A percentile compares a stretch with the other conserved stretches of the same genome.
Conservation (phyloP, 2,329 filamentous ascomycete species). For the Trichoderma atroviride region DNA sequence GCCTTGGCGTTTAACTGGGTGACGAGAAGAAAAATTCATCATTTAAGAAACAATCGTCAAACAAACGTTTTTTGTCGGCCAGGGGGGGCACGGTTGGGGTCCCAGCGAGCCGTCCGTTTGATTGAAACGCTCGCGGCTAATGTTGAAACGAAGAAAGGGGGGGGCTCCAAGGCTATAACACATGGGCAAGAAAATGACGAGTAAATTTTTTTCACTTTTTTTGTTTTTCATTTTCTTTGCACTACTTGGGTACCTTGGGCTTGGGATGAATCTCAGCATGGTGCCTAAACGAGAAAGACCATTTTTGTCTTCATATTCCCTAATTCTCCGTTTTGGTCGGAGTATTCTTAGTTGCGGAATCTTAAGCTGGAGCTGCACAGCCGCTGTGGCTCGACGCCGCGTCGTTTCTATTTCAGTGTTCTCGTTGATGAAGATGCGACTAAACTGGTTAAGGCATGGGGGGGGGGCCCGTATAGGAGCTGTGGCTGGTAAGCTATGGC, state of each 20-base stretch:
- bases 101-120: neutral
- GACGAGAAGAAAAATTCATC: neutral
- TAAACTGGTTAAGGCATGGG: neutral
- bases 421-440: neutral
- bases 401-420: slow-evolving; percentile 1
- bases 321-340: neutral
- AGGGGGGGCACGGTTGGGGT: neutral
- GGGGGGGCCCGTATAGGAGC: neutral
- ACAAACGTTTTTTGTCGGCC: neutral
- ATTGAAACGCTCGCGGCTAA: slow-evolving; percentile 18
- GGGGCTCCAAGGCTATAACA: neutral
- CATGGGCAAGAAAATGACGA: neutral
- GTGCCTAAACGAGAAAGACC: neutral
- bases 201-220: neutral
- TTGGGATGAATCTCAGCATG: neutral
- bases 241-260: neutral
- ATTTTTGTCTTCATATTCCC: neutral
- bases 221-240: neutral
- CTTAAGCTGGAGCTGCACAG: neutral
- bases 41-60: slow-evolving; percentile 25
- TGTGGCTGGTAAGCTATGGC: slow-evolving; percentile 10
- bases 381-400: slow-evolving; percentile 5
- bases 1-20: neutral
- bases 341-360: neutral
- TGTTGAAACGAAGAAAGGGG: slow-evolving; percentile 16